A percentile compares a stretch with the other conserved stretches of the same genome.
These are phyloP conservation scores for Iris pallida DNA, from an alignment of 116 monocot genomes.

Conservation along the genomic window DNA sequence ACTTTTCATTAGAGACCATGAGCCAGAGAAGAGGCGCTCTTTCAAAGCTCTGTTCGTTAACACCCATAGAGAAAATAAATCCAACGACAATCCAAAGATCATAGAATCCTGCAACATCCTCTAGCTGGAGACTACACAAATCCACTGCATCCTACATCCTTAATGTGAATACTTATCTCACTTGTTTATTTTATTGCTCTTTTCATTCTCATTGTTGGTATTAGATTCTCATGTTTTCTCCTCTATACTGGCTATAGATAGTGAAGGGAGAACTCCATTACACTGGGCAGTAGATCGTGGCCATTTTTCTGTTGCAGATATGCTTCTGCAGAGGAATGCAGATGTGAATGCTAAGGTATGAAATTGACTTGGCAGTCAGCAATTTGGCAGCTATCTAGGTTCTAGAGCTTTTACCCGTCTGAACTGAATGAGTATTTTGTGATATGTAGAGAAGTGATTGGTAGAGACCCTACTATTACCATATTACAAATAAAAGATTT, in stretches of 20 bases:
- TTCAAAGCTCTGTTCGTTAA: too few relatives aligned
- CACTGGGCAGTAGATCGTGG: slow-evolving; percentile 99
- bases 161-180: too few relatives aligned
- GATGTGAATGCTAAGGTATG: slow-evolving; percentile 87
- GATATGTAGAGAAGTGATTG: neutral
- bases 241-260: slow-evolving; percentile 48
- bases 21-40: too few relatives aligned
- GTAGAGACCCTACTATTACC: neutral
- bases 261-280: slow-evolving; percentile 85
- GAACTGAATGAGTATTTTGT: neutral
- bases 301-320: slow-evolving; percentile 53
- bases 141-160: too few relatives aligned
- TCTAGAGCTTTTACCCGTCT: too few relatives aligned
- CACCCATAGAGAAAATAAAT: too few relatives aligned
- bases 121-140: too few relatives aligned
- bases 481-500: too few relatives aligned
- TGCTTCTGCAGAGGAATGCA: slow-evolving; percentile 56
- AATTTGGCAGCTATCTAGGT: neutral
- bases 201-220: neutral
- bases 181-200: too few relatives aligned
- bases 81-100: too few relatives aligned
- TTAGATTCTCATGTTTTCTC: slow-evolving; percentile 7
- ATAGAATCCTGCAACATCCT: too few relatives aligned
- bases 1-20: too few relatives aligned
- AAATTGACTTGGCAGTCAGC: neutral